Evolutionary conservation across 768 basidiomycete genomes (phyloP).

Genomic region (Lactarius evosmus): DNA sequence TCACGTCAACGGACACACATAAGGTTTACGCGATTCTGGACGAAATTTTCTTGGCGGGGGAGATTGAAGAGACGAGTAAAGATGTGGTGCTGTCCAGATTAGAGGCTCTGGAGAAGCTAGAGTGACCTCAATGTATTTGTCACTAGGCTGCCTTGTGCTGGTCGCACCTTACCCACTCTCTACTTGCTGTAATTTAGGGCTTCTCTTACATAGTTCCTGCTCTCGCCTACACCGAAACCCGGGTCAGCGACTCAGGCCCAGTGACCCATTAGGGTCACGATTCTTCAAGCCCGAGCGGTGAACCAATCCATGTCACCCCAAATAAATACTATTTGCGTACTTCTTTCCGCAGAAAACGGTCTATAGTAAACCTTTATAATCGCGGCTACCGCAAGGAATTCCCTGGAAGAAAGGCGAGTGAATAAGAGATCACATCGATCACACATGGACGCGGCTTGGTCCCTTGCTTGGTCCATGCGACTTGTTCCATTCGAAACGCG

Average conservation of each 20-base stretch:
- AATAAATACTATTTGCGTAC: not conserved
- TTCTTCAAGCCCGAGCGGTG: not conserved
- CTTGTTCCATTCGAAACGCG: not conserved
- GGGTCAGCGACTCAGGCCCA: not conserved
- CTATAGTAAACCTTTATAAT: not conserved
- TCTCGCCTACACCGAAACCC: not conserved
- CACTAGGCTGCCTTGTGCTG: not conserved
- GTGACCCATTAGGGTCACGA: not conserved
- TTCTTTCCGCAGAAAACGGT: not conserved
- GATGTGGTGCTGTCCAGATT: constrained; percentile 89
- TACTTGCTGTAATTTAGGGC: not conserved
- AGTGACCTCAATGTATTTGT: constrained; percentile 44
- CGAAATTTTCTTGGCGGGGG: constrained; percentile 96
- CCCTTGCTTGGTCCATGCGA: not conserved
- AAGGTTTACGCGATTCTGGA: constrained; percentile 98
- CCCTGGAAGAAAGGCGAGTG: not conserved
- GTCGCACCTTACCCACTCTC: not conserved
- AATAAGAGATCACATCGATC: not conserved
- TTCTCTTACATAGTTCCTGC: not conserved
- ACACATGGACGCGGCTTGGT: not conserved
- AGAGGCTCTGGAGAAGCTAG: constrained; percentile 91
- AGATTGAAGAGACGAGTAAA: constrained; percentile 97
- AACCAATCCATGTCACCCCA: not conserved
- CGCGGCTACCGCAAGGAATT: not conserved
- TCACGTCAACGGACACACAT: not conserved